Evolutionary conservation across 2,329 filamentous ascomycete species (phyloP).

Genomic region (Sporothrix phasma): DNA sequence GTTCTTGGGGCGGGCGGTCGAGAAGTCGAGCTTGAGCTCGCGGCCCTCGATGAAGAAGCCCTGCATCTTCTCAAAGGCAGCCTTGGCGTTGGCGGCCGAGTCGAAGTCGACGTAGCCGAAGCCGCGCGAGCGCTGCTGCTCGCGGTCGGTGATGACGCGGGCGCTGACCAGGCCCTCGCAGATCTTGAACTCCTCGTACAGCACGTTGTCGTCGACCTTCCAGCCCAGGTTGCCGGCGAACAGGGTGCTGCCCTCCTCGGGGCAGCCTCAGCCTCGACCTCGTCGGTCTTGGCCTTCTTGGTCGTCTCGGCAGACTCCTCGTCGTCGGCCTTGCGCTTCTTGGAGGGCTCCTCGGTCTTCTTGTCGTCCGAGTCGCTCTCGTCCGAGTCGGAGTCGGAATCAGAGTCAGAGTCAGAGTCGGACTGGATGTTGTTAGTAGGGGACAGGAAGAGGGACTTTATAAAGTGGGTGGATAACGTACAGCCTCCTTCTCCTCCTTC

Average conservation of each 20-base stretch:
- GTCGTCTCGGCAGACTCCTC: conserved; percentile 38
- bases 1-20: conserved; percentile 24
- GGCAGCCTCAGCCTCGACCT: conserved; percentile 24
- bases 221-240: conserved; percentile 88
- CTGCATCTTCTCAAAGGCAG: conserved; percentile 32
- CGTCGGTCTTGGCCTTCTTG: conserved; percentile 61
- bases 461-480: not conserved
- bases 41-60: conserved; percentile 29
- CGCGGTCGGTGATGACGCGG: conserved; percentile 75
- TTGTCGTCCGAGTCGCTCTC: conserved; percentile 22
- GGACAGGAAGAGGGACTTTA: not conserved
- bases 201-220: conserved; percentile 76
- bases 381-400: conserved; percentile 9
- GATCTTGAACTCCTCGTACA: conserved; percentile 70
- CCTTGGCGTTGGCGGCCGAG: conserved; percentile 39
- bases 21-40: conserved; percentile 33
- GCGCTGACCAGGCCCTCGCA: conserved; percentile 63
- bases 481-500: conserved; percentile 31
- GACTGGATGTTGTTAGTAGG: not conserved
- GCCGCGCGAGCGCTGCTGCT: conserved; percentile 73
- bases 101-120: conserved; percentile 90
- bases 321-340: conserved; percentile 59
- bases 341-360: conserved; percentile 41
- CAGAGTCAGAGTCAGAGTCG: conserved; percentile 22
- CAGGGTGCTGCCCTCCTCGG: conserved; percentile 46